These are phyloP conservation scores for Clarireedia hainanense DNA, from an alignment of 2,329 filamentous ascomycete species.

Conservation along the genomic window DNA sequence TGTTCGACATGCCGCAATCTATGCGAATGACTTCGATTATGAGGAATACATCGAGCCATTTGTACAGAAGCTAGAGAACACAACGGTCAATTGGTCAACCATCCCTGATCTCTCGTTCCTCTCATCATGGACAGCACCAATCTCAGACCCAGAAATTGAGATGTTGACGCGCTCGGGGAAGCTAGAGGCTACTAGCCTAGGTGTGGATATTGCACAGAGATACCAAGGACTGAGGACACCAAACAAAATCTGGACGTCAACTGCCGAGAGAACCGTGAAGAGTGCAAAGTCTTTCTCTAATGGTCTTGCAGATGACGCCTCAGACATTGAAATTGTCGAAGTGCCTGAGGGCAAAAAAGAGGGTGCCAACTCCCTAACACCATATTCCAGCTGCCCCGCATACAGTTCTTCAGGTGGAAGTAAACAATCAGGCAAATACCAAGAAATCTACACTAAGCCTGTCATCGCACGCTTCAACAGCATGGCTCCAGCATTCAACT, in stretches of 20 bases:
- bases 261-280: constrained; percentile 42
- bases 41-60: constrained; percentile 44
- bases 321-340: constrained; percentile 35
- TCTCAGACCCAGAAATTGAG: constrained; percentile 22
- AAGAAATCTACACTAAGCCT: constrained; percentile 40
- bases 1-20: constrained; percentile 42
- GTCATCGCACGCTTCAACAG: constrained; percentile 40
- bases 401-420: constrained; percentile 43
- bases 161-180: constrained; percentile 23
- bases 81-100: constrained; percentile 38
- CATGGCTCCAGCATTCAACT: constrained; percentile 42
- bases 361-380: constrained; percentile 45
- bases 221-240: constrained; percentile 35
- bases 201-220: constrained; percentile 24
- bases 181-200: constrained; percentile 21
- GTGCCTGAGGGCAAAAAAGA: constrained; percentile 39
- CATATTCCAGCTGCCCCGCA: constrained; percentile 44
- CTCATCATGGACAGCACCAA: constrained; percentile 22
- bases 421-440: constrained; percentile 34
- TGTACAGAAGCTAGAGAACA: constrained; percentile 40
- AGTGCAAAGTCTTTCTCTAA: constrained; percentile 40
- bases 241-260: constrained; percentile 43
- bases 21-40: constrained; percentile 44
- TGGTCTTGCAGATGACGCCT: constrained; percentile 37
- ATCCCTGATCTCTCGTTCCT: constrained; percentile 23